Evolutionary conservation across 2,329 filamentous ascomycete species (phyloP).

Genomic region (Beauveria asiatica): DNA sequence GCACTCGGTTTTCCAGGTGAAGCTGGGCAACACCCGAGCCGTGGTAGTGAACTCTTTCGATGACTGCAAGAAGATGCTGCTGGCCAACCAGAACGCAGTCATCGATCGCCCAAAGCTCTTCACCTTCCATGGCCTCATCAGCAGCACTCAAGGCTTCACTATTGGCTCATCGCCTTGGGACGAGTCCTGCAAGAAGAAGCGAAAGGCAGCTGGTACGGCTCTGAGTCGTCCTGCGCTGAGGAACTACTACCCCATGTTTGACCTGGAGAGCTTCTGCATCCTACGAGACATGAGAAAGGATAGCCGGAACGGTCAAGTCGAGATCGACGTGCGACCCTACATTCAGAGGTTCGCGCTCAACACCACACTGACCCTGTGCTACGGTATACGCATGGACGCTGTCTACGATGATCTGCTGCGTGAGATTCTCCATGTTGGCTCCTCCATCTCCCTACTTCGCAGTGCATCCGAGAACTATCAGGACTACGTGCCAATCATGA

Average conservation of each 20-base stretch:
- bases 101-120: conserved; percentile 43
- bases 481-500: conserved; percentile 42
- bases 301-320: conserved; percentile 26
- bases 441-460: conserved; percentile 28
- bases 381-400: conserved; percentile 39
- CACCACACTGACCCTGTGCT: background rate
- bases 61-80: conserved; percentile 41
- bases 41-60: conserved; percentile 46
- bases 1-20: conserved; percentile 42
- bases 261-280: conserved; percentile 43
- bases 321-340: conserved; percentile 39
- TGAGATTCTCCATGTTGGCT: conserved; percentile 41
- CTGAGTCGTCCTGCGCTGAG: conserved; percentile 36
- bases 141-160: conserved; percentile 43
- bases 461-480: conserved; percentile 44
- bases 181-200: conserved; percentile 42
- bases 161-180: conserved; percentile 47
- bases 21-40: conserved; percentile 42
- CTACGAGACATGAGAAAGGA: conserved; percentile 31
- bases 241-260: conserved; percentile 43
- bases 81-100: conserved; percentile 39
- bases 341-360: conserved; percentile 39
- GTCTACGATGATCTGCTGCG: conserved; percentile 42
- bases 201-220: conserved; percentile 41
- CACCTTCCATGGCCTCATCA: conserved; percentile 46